Base-by-base conservation (phyloP, 352 stramenopile genomes). In the Phytophthora pluvialis region DNA sequence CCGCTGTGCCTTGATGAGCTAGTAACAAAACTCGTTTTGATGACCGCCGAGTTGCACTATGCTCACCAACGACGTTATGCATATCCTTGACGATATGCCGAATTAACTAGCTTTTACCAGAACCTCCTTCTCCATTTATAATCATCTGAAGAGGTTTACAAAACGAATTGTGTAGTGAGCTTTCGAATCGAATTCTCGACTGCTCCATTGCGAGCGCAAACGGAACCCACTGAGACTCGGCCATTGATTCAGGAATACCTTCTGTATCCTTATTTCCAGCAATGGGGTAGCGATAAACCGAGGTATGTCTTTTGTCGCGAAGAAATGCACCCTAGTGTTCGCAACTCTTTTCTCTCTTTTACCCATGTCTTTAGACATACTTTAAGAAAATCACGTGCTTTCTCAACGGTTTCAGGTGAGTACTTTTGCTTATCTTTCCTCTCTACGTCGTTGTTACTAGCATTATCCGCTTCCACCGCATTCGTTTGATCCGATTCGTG, bases 241-340 rank as follows among this genome's bases (percentile, higher is more conserved):
- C 26, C 39, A 59, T 59, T 10, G 12, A 18, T 40, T 59, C 51
- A 9, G n/a, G 33, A 4, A 33, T 33, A 25, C 43, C 39, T 15
- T 59, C 51, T 5, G 10, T 42, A 33, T 59, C 51, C 1, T 31
- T 2, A 40, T n/a, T n/a, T n/a, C n/a, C n/a, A n/a, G n/a, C n/a
- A n/a, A 58, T 58, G 5, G 50, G 50, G 21, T 49, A 44, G 4
- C 31, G 31, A n/a, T n/a, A n/a, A n/a, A n/a, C n/a, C n/a, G n/a
- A n/a, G n/a, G n/a, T n/a, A n/a, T n/a, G n/a, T n/a, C n/a, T n/a
- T n/a, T n/a, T n/a, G n/a, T n/a, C n/a, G n/a, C n/a, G n/a, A n/a
- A n/a, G n/a, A n/a, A n/a, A n/a, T n/a, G n/a, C n/a, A n/a, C n/a
- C n/a, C n/a, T n/a, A n/a, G n/a, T n/a, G n/a, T n/a, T n/a, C n/a